Conservation (phyloP, 108 stramenopile genomes). For the Conticribra weissflogii region DNA sequence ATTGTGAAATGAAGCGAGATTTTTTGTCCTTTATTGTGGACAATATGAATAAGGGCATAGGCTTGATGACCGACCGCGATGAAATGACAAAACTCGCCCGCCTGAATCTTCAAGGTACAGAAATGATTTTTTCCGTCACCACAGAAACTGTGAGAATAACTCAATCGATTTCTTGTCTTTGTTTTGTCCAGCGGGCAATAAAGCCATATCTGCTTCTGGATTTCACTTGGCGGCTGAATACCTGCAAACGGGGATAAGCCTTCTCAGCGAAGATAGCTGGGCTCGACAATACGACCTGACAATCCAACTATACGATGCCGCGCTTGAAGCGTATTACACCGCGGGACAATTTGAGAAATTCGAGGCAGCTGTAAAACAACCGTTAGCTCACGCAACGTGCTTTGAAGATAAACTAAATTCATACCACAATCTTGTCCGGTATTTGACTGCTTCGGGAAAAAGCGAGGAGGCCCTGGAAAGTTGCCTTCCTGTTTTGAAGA, state of each 20-base stretch:
- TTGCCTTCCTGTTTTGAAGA: constrained; percentile 18
- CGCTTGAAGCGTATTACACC: constrained; percentile 31
- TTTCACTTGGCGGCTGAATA: constrained; percentile 49
- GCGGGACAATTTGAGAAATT: constrained; percentile 28
- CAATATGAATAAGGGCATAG: constrained; percentile 39
- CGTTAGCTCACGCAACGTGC: constrained; percentile 3
- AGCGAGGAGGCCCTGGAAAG: constrained; percentile 16
- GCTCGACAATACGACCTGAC: constrained; percentile 54
- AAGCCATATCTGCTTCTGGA: constrained; percentile 36
- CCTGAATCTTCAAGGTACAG: too few relatives aligned
- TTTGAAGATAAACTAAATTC: constrained; percentile 31
- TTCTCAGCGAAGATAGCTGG: constrained; percentile 55
- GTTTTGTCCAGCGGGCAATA: constrained; percentile 45
- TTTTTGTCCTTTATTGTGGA: constrained; percentile 40
- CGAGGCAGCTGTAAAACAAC: background rate
- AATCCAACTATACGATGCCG: constrained; percentile 46
- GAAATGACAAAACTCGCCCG: constrained; percentile 31
- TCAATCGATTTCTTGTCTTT: too few relatives aligned
- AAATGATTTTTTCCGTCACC: too few relatives aligned
- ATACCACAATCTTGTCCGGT: constrained; percentile 19
- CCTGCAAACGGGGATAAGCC: constrained; percentile 40
- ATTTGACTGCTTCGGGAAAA: constrained; percentile 16
- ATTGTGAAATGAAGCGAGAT: constrained; percentile 25
- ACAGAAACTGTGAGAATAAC: too few relatives aligned
- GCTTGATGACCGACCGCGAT: constrained; percentile 20